Percentiles rank a stretch among this genome's conserved stretches.
phyloP scores from a whole-genome alignment of 163 green algal genomes.

The Volvox carteri region DNA sequence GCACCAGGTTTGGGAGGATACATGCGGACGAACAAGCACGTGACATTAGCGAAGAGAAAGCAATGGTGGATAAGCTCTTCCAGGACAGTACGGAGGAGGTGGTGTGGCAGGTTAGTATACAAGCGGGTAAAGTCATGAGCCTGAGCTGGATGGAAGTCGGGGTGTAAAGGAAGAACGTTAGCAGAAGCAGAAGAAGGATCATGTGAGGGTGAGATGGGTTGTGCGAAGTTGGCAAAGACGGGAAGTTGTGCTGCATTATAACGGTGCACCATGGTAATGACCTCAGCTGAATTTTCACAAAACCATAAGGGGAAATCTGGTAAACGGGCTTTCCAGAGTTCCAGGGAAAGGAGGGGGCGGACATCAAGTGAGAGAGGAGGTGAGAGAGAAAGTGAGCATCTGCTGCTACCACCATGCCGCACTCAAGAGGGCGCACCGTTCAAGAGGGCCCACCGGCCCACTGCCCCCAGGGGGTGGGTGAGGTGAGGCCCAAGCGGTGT shows the following conservation, averaged over 20 bases:
- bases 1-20: too few species aligned
- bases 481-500: too few species aligned
- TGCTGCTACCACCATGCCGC: too few species aligned
- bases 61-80: not conserved
- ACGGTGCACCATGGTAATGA: not conserved
- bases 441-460: too few species aligned
- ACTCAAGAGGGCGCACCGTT: too few species aligned
- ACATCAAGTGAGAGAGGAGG: not conserved
- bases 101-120: not conserved
- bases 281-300: not conserved
- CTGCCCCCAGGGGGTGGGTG: too few species aligned
- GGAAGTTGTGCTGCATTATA: not conserved
- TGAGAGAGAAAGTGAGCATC: not conserved
- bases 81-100: not conserved
- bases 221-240: not conserved
- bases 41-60: too few species aligned
- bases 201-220: too few species aligned
- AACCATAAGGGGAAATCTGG: not conserved
- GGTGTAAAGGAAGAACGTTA: too few species aligned
- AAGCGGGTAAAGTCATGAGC: not conserved
- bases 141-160: not conserved
- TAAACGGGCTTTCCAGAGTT: not conserved
- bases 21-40: too few species aligned
- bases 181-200: too few species aligned
- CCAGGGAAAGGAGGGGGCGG: not conserved